Conservation (phyloP, 1,284 basidiomycete species). For the Leccinum pachyderme region DNA sequence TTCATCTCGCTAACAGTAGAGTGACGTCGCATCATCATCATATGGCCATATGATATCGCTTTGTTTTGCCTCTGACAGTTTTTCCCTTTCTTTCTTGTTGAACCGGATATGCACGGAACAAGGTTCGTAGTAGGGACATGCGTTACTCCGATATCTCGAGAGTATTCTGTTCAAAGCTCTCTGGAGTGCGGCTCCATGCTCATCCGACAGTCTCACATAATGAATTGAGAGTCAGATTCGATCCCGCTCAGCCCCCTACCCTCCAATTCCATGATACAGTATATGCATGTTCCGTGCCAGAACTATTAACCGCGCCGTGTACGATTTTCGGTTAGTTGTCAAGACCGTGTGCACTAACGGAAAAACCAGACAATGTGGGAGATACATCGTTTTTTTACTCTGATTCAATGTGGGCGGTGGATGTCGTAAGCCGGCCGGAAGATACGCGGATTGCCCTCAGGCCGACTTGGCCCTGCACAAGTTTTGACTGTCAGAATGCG, state of each 20-base stretch:
- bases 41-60: neutral
- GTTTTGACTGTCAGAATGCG: neutral
- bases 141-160: neutral
- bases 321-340: conserved; percentile 6
- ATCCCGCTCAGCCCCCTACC: neutral
- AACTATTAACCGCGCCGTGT: conserved; percentile 14
- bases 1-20: conserved; percentile 11
- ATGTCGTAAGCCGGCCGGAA: conserved; percentile 9
- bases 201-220: neutral
- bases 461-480: conserved; percentile 1
- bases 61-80: neutral
- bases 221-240: neutral
- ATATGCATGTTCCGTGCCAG: conserved; percentile 2
- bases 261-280: neutral
- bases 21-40: conserved; percentile 13
- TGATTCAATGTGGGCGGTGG: neutral
- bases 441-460: neutral
- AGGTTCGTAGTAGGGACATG: neutral
- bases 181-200: neutral
- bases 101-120: conserved; percentile 3
- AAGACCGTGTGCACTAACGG: neutral
- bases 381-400: conserved; percentile 2
- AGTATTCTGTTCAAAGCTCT: neutral
- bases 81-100: neutral
- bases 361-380: conserved; percentile 14